phyloP scores from a whole-genome alignment of 805 yeast species.

The Saccharomycopsis oosterbeekiorum region DNA sequence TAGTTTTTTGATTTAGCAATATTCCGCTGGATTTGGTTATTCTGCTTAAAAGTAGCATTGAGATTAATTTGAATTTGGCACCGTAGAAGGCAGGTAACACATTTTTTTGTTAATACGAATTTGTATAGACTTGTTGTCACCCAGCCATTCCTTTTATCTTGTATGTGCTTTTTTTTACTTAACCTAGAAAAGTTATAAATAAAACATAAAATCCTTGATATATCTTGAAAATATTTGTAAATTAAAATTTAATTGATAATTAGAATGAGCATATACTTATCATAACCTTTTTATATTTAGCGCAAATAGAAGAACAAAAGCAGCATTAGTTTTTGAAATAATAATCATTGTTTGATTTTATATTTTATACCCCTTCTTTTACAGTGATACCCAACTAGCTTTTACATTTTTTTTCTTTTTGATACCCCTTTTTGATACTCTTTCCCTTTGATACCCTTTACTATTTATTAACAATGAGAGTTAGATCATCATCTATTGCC shows the following conservation, averaged over 20 bases:
- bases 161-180: too few relatives aligned
- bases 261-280: too few relatives aligned
- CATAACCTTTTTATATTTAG: neutral
- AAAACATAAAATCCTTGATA: neutral
- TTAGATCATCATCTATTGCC: slow-evolving; percentile 3
- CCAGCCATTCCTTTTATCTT: too few relatives aligned
- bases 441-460: neutral
- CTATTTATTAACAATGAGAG: neutral
- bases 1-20: too few relatives aligned
- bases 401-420: neutral
- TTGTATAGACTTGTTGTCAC: too few relatives aligned
- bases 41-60: too few relatives aligned
- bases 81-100: too few relatives aligned
- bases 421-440: neutral
- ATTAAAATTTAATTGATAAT: too few relatives aligned
- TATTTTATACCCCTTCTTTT: slow-evolving; percentile 5
- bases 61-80: too few relatives aligned
- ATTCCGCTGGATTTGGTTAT: too few relatives aligned
- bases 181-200: neutral
- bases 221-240: neutral
- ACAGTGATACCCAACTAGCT: neutral
- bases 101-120: too few relatives aligned
- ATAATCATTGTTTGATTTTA: neutral
- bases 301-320: neutral
- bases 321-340: neutral